Percentiles rank a stretch among this genome's conserved stretches.
Conservation (phyloP, 176 grass and related monocot species). For the Oryza rufipogon region DNA sequence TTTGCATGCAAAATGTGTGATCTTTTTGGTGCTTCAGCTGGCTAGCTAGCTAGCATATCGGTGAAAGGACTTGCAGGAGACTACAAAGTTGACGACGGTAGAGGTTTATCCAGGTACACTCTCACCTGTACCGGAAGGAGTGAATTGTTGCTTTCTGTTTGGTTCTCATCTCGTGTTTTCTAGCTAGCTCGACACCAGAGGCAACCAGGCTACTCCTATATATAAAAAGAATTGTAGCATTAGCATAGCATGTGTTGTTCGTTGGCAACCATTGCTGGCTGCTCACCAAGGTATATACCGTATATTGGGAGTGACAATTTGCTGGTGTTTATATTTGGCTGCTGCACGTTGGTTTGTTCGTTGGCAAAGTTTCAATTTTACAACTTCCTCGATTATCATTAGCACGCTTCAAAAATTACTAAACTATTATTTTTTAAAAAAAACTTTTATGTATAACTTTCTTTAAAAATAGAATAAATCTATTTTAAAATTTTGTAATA, state of each 20-base stretch:
- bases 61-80: neutral
- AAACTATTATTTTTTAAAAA: too few species aligned
- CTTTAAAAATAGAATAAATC: too few species aligned
- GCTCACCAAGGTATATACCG: neutral
- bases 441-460: too few species aligned
- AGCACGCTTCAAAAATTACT: too few species aligned
- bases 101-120: too few species aligned
- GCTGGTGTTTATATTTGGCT: neutral
- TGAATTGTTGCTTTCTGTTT: neutral
- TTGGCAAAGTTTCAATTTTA: too few species aligned
- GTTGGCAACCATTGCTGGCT: neutral
- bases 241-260: neutral
- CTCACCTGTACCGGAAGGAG: neutral
- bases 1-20: neutral
- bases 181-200: neutral
- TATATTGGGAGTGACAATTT: neutral
- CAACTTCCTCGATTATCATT: too few species aligned
- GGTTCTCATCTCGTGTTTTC: neutral
- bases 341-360: neutral
- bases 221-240: neutral
- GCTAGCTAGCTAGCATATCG: too few species aligned
- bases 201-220: neutral
- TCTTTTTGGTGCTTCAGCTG: too few species aligned
- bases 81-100: too few species aligned
- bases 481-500: too few species aligned